Conservation (phyloP, 2,329 filamentous ascomycete species). For the Ciborinia camelliae region DNA sequence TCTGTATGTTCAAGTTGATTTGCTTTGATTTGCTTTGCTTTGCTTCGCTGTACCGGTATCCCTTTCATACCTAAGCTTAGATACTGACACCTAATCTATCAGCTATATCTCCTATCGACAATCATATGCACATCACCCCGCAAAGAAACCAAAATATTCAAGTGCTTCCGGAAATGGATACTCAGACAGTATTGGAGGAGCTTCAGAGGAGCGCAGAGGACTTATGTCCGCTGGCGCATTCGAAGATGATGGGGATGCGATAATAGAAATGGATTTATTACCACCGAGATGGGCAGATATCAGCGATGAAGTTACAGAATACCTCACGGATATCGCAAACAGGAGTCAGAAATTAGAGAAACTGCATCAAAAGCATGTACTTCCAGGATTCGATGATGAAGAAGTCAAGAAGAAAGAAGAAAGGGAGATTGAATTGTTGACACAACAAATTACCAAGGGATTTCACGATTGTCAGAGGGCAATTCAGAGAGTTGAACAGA, state of each 20-base stretch:
- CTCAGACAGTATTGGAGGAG: slow-evolving; percentile 56
- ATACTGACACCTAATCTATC: slow-evolving; percentile 31
- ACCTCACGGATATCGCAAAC: slow-evolving; percentile 73
- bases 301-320: slow-evolving; percentile 86
- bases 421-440: slow-evolving; percentile 82
- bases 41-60: too few relatives aligned
- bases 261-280: slow-evolving; percentile 97
- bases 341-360: slow-evolving; percentile 85
- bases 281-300: slow-evolving; percentile 95
- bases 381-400: slow-evolving; percentile 95
- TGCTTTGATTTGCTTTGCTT: too few relatives aligned
- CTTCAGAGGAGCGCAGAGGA: slow-evolving; percentile 65
- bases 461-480: slow-evolving; percentile 89
- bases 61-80: slow-evolving; percentile 5
- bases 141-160: slow-evolving; percentile 72
- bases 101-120: slow-evolving; percentile 99
- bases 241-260: slow-evolving; percentile 82
- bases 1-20: slow-evolving; percentile 60
- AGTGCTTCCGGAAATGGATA: slow-evolving; percentile 50
- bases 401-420: slow-evolving; percentile 85
- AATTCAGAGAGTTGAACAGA: slow-evolving; percentile 81
- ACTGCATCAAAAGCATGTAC: slow-evolving; percentile 92
- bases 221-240: slow-evolving; percentile 79
- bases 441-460: slow-evolving; percentile 80
- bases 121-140: slow-evolving; percentile 92